phyloP scores from a whole-genome alignment of 2,329 filamentous ascomycete species.

The Beauveria sp. region DNA sequence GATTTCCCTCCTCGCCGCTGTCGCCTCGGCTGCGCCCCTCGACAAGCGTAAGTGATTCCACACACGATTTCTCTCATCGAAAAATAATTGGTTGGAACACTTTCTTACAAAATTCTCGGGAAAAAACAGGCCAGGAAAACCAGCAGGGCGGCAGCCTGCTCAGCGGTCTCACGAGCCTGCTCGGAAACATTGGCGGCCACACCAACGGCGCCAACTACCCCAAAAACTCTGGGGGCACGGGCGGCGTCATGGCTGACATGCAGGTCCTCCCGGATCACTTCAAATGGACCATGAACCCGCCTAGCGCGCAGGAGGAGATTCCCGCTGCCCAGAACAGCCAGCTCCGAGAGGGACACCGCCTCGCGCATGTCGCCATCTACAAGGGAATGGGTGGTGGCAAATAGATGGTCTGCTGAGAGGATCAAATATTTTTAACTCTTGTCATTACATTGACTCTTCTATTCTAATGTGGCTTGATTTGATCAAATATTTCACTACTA shows the following conservation, averaged over 20 bases:
- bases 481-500: no score
- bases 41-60: neutral
- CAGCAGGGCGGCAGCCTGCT: neutral
- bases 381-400: neutral
- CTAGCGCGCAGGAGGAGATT: neutral
- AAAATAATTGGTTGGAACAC: neutral
- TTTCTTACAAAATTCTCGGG: neutral
- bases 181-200: slow-evolving; percentile 8
- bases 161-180: neutral
- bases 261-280: slow-evolving; percentile 6
- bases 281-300: slow-evolving; percentile 1
- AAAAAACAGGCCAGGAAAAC: neutral
- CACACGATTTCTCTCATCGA: neutral
- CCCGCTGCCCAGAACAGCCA: slow-evolving; percentile 1
- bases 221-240: neutral
- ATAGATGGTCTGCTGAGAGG: neutral
- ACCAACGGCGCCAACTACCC: slow-evolving; percentile 1
- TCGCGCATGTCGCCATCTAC: slow-evolving; percentile 2
- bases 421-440: neutral
- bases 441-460: neutral
- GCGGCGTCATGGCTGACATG: neutral
- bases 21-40: neutral
- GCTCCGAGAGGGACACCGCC: slow-evolving; percentile 7
- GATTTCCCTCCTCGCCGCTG: neutral
- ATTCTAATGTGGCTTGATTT: no score